A percentile compares a stretch with the other conserved stretches of the same genome.
Evolutionary conservation across 805 yeast genomes (phyloP).

Genomic region (Candida incommunis): DNA sequence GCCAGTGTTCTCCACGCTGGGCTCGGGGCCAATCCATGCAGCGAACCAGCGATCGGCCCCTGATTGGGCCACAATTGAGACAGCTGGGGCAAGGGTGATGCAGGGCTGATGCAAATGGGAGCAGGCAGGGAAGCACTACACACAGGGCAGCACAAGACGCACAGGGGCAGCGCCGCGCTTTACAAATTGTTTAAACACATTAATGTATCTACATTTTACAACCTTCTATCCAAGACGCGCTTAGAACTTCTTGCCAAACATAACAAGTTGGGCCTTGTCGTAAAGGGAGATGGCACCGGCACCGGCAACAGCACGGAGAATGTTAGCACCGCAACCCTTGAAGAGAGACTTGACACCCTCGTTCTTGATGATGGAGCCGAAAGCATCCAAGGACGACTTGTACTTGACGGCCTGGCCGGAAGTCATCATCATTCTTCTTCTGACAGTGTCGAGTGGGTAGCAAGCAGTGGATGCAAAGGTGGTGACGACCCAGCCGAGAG

Average conservation of each 20-base stretch:
- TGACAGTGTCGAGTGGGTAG: slow-evolving; percentile 93
- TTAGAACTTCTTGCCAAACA: slow-evolving; percentile 78
- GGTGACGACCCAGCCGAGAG: slow-evolving; percentile 90
- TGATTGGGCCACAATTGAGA: too few species aligned
- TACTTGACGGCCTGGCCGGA: slow-evolving; percentile 91
- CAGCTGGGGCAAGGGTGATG: too few species aligned
- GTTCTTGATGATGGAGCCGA: slow-evolving; percentile 75
- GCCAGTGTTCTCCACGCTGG: too few species aligned
- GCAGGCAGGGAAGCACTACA: too few species aligned
- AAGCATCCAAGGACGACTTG: slow-evolving; percentile 84
- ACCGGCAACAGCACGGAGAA: slow-evolving; percentile 98
- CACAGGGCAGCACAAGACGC: too few species aligned
- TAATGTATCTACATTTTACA: slow-evolving; percentile 1
- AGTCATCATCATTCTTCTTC: slow-evolving; percentile 99
- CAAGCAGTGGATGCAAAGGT: slow-evolving; percentile 95
- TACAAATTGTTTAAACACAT: too few species aligned
- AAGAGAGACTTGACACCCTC: slow-evolving; percentile 83
- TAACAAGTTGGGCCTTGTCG: slow-evolving; percentile 84
- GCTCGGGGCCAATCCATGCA: too few species aligned
- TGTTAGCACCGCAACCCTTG: slow-evolving; percentile 98
- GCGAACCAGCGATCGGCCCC: too few species aligned
- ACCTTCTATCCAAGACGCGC: too few species aligned
- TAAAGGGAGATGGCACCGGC: slow-evolving; percentile 95
- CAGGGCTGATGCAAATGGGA: too few species aligned
- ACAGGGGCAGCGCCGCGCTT: too few species aligned